Percentiles rank a stretch among this genome's conserved stretches.
These are phyloP conservation scores for Penicillium sclerotigenum DNA, from an alignment of 2,329 filamentous ascomycete genomes.

Conservation along the genomic window DNA sequence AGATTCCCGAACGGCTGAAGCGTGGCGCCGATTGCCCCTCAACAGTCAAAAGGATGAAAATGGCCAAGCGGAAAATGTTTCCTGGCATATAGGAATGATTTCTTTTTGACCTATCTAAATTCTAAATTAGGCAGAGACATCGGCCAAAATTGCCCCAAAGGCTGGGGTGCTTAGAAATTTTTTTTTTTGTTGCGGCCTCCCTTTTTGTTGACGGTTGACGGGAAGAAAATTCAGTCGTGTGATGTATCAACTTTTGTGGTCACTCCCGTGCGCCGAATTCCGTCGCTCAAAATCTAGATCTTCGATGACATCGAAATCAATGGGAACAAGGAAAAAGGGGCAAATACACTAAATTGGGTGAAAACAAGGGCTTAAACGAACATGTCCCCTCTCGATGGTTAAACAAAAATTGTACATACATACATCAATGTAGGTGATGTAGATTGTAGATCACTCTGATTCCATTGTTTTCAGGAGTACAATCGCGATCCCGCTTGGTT, in stretches of 20 bases:
- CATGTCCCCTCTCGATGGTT: background rate
- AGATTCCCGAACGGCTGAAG: background rate
- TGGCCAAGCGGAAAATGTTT: background rate
- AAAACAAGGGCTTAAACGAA: background rate
- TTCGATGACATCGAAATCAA: background rate
- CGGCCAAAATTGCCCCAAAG: background rate
- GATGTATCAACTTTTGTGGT: slow-evolving; percentile 5
- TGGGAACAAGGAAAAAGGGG: background rate
- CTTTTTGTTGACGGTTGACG: background rate
- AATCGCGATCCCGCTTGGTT: slow-evolving; percentile 3
- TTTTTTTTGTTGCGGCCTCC: background rate
- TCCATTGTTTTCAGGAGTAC: slow-evolving; percentile 8
- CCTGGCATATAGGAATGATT: slow-evolving; percentile 2
- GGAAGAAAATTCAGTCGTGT: slow-evolving; percentile 2
- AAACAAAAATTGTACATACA: background rate
- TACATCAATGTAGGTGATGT: slow-evolving; percentile 1
- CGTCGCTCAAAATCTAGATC: background rate
- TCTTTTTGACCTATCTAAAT: background rate
- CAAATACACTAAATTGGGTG: background rate
- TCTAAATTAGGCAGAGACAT: background rate
- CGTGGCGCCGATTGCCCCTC: slow-evolving; percentile 3
- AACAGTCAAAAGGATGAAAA: background rate
- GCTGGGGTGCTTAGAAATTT: background rate
- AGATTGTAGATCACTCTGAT: slow-evolving; percentile 13
- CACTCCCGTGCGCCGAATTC: background rate